Evolutionary conservation across 306 rosid genomes (phyloP), one percentile per base, ranked within the genome.

Genomic region (Ormosia semicastrata): DNA sequence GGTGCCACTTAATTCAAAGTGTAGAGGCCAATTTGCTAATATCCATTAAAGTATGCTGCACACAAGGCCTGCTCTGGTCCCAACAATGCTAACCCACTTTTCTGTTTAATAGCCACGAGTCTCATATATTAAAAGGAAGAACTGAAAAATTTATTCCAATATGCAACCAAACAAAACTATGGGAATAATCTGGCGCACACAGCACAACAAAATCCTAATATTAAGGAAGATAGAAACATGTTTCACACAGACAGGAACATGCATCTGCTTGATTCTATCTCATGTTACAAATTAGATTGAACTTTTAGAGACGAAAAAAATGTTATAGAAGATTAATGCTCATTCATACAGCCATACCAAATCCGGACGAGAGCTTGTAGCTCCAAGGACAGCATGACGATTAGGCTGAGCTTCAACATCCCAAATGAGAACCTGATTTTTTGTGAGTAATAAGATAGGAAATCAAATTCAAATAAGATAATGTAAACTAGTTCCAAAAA

Each of bases 381-480:
- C 97, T 65, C 99, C 99, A 77, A 91, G 93, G 76, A 96, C 97
- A 73, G 99, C 98, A 85, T 96, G 99, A 56, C 99, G 99, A 49
- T 96, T 96, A 49, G 98, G 97, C 82, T 96, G 99, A 82, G 90
- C 87, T 81, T 96, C 99, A 80, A 96, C 94, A 81, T 96, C 99
- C 99, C 99, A 96, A 81, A 96, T 90, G 36, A 96, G 93, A 56
- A 96, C 99, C 99, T 96, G 91, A 82, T 18, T 49, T 73, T 77
- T 69, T 3, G 72, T 47, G 44, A 64, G 40, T 66, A 13, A 60
- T 14, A 71, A 37, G 66, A 60, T 60, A 73, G 60, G 34, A 82
- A 75, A 72, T 59, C 65, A 50, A 40, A 30, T 34, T 49, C 69
- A 32, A 12, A 43, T 34, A 14, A 72, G 11, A 46, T 17, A 60